A percentile compares a stretch with the other conserved stretches of the same genome.
Evolutionary conservation across 306 rosid species (phyloP).

Genomic region (Phaseolus lunatus): DNA sequence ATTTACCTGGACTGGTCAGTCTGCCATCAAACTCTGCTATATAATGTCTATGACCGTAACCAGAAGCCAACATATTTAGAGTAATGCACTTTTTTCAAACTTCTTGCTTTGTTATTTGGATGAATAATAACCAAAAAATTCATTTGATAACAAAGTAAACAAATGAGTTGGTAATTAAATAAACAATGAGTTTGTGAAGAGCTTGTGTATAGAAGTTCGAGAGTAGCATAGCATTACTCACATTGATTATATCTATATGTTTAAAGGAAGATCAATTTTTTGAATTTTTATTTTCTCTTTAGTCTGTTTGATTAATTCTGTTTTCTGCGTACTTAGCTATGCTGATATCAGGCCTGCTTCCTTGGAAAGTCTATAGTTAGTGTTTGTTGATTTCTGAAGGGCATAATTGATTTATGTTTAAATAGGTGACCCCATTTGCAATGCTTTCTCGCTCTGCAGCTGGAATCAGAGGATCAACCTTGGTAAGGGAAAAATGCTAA

Average conservation of each 20-base stretch:
- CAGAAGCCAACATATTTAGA: conserved; percentile 22
- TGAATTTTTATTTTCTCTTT: conserved; percentile 6
- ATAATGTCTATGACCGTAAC: conserved; percentile 7
- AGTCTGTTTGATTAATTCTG: conserved; percentile 22
- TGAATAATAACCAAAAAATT: conserved; percentile 19
- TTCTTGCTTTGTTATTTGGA: background rate
- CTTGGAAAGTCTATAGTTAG: background rate
- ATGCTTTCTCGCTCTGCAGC: conserved; percentile 93
- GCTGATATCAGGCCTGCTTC: conserved; percentile 14
- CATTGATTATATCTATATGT: conserved; percentile 5
- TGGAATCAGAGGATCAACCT: conserved; percentile 91
- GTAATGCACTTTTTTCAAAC: conserved; percentile 30
- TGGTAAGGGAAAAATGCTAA: conserved; percentile 62
- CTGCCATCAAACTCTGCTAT: conserved; percentile 6
- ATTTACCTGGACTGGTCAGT: conserved; percentile 24
- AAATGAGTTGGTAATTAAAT: conserved; percentile 2
- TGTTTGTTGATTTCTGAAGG: conserved; percentile 4
- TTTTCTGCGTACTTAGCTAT: conserved; percentile 15
- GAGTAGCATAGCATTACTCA: conserved; percentile 5
- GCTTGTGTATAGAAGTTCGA: conserved; percentile 17
- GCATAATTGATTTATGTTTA: conserved; percentile 24
- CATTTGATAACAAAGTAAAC: conserved; percentile 27
- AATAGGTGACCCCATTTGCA: conserved; percentile 91
- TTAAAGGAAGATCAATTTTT: conserved; percentile 28
- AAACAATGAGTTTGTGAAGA: conserved; percentile 31